Evolutionary conservation across 805 yeast species (phyloP), one percentile per base, ranked within the genome.

Genomic region (Starmera quercuum): DNA sequence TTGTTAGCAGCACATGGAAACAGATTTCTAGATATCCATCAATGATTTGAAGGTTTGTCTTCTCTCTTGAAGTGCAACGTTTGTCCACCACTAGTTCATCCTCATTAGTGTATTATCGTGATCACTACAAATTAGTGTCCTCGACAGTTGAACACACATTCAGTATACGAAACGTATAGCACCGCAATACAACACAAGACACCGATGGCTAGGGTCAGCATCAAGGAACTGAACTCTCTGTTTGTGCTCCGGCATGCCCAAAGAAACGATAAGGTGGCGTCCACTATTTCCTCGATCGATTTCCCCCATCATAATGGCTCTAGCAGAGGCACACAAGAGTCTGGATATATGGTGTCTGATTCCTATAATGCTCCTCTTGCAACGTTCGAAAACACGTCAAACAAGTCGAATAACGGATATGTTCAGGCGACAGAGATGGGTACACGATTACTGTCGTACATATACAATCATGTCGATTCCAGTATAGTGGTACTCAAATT

Each of bases 211-310:
- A 25, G 11, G 15, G 14, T 26, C 3, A 33, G 16, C 11, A 23
- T 17, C 14, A 33, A 30, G 26, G 30, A 34, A 14, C 24, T 48
- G 22, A 51, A 49, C 37, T 49, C 56, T 20, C 40, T 51, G 9
- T 49, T 51, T 18, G 42, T 51, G 26, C 43, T 51, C 6, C 39
- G 56, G 16, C 56, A 51, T 33, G 56, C 56, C 1, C 54, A 51
- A 31, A 24, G 54, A 14, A 40, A 42, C 11, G 56, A 51, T 26
- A 51, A 51, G 35, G 42, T 51, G 41, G 42, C 55, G 1, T 29
- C 49, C 16, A 51, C 55, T 7, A 45, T 40, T 12, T 49, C 54
- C 0, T 46, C 54, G 16, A 47, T 51, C 23, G 49, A 42, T 20
- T 44, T 51, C 15, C 45, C 26, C 18, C 33, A 24, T 18, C 21